Base-by-base conservation (phyloP, 805 yeast genomes). In the Candida taoyuanica region DNA sequence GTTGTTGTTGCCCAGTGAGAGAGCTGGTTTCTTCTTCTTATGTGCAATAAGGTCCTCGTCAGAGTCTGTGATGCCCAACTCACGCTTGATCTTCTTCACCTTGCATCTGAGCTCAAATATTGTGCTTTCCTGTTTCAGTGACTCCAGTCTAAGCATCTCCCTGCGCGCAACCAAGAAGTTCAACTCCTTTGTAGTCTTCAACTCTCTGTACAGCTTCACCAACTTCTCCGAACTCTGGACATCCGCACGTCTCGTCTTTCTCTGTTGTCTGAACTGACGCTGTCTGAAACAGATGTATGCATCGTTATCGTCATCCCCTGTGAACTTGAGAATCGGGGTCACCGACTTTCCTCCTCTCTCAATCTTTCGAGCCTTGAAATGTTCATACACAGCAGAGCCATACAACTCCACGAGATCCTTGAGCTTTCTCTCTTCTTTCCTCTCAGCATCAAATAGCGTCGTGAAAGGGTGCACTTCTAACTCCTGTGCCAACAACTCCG, bases 221-320 rank as follows among this genome's bases (percentile, higher is more conserved):
- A 93, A 68, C 47, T 89, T 76, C 60, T 89, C 97, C 12, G 88
- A 81, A 49, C 93, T 87, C 51, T 87, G 85, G 24, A 85, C 75
- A 64, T 93, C 98, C 0, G 96, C 85, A 47, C 98, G 77, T 60
- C 98, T 78, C 0, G 98, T 93, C 60, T 93, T 93, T 60, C 98
- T 82, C 21, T 94, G 93, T 57, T 85, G 97, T 48, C 98, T 78
- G 48, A 87, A 82, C 56, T 89, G 98, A 60, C 98, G 82, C 49
- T 96, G 79, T 54, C 98, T 76, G 69, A 93, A 93, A 65, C 97
- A 87, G 29, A 87, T 82, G 60, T 93, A 93, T 2, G 98, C 98
- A 60, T 93, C 97, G 43, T 74, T 76, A 53, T 89, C 97, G 53
- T 89, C 97, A 55, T 88, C 88, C 42, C 86, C 93, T 39, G 76